Evolutionary conservation across 169 alveolate species (phyloP).

Genomic region (Eimeria maxima): DNA sequence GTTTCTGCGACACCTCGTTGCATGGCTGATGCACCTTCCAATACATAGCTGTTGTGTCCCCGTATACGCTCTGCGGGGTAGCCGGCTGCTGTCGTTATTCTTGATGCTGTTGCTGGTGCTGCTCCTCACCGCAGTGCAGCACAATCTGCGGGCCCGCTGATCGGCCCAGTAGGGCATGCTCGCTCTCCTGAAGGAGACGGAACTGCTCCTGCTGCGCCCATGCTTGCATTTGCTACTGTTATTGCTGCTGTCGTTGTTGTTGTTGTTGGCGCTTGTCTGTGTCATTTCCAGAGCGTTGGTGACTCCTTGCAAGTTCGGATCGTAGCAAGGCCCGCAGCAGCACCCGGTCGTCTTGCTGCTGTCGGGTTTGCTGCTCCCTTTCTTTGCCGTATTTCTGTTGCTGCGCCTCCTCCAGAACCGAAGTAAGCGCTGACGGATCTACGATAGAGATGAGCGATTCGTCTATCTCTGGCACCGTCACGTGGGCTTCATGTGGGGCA

Average conservation of each 20-base stretch:
- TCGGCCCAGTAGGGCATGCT: background rate
- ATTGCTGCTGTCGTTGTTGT: conserved; percentile 11
- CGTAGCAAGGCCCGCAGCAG: conserved; percentile 45
- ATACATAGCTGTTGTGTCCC: background rate
- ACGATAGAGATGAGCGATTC: conserved; percentile 18
- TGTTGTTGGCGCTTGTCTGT: background rate
- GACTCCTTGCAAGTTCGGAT: conserved; percentile 10
- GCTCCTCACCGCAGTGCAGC: background rate
- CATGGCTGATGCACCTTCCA: background rate
- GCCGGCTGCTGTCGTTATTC: conserved; percentile 37
- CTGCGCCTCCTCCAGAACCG: conserved; percentile 20
- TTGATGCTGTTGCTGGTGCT: conserved; percentile 47
- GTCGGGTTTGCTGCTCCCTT: background rate
- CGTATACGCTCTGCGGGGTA: background rate
- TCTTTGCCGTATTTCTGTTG: background rate
- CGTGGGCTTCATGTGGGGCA: conserved; percentile 31
- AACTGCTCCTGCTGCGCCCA: background rate
- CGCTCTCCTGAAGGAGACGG: background rate
- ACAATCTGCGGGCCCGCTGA: background rate
- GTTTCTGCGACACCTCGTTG: background rate
- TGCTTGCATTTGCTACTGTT: background rate
- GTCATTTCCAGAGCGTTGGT: background rate
- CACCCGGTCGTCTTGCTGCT: background rate
- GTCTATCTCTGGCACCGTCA: conserved; percentile 40
- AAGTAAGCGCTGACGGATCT: background rate